Evolutionary conservation across 768 basidiomycete species (phyloP).

Genomic region (Russula virescens): DNA sequence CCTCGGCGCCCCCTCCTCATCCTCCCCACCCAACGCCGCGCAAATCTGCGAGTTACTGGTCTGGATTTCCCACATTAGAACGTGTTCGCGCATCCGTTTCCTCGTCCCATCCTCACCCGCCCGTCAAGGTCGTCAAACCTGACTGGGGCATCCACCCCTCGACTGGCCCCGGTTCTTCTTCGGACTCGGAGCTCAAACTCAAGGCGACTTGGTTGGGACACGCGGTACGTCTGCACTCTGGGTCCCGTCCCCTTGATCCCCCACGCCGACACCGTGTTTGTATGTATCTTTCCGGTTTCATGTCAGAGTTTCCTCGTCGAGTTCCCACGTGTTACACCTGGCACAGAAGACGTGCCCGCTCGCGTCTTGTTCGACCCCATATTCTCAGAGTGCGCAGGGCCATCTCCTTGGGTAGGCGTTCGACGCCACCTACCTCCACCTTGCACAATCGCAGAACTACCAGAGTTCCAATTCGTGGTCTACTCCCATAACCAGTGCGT

Average conservation of each 20-base stretch:
- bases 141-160: conserved; percentile 24
- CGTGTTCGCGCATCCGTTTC: conserved; percentile 19
- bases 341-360: conserved; percentile 23
- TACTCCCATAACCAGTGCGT: conserved; percentile 43
- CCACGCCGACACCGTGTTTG: not conserved
- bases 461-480: conserved; percentile 36
- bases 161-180: not conserved
- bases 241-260: not conserved
- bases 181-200: conserved; percentile 15
- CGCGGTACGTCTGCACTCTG: conserved; percentile 30
- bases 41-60: not conserved
- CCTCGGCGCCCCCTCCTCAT: not conserved
- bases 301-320: conserved; percentile 31
- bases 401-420: conserved; percentile 31
- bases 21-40: not conserved
- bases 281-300: not conserved
- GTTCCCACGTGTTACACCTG: conserved; percentile 20
- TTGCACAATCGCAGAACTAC: conserved; percentile 35
- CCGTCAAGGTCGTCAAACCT: conserved; percentile 28
- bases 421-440: conserved; percentile 33
- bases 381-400: conserved; percentile 34
- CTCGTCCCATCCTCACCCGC: conserved; percentile 11
- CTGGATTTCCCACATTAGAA: conserved; percentile 15
- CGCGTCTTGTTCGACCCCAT: conserved; percentile 40
- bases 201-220: conserved; percentile 37